These are phyloP conservation scores for Diplogelasinospora grovesii DNA, from an alignment of 495 filamentous ascomycete species.

Conservation along the genomic window DNA sequence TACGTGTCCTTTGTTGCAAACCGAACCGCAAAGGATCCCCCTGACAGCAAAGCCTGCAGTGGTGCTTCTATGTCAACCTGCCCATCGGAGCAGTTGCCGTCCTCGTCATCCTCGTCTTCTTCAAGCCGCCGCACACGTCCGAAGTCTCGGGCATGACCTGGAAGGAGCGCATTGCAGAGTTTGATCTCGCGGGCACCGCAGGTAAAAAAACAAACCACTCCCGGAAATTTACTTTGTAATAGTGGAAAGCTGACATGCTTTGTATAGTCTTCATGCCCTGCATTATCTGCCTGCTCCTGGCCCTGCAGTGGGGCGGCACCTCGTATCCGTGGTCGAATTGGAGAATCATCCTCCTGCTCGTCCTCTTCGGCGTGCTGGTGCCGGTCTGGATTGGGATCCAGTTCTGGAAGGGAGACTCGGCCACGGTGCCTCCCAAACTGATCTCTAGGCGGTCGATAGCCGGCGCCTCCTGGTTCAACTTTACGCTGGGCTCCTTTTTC, in stretches of 20 bases:
- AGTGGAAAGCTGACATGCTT: constrained; percentile 33
- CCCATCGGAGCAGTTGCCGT: constrained; percentile 26
- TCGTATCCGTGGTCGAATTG: constrained; percentile 48
- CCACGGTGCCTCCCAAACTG: too few species aligned
- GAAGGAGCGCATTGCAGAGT: constrained; percentile 7
- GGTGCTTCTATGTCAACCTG: constrained; percentile 42
- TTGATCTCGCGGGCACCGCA: constrained; percentile 12
- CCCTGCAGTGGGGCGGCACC: constrained; percentile 52
- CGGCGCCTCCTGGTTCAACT: constrained; percentile 38
- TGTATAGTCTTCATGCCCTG: constrained; percentile 42
- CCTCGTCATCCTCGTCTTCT: constrained; percentile 25
- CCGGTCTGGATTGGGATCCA: constrained; percentile 31
- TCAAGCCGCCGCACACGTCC: constrained; percentile 31
- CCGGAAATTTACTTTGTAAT: too few species aligned
- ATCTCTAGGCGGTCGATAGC: too few species aligned
- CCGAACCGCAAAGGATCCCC: too few species aligned
- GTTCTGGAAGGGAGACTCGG: too few species aligned
- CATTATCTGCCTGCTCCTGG: constrained; percentile 51
- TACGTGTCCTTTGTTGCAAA: too few species aligned
- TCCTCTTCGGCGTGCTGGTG: constrained; percentile 34
- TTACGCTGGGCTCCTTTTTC: too few species aligned
- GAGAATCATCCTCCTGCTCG: constrained; percentile 46
- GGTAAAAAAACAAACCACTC: too few species aligned
- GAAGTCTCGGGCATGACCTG: constrained; percentile 8
- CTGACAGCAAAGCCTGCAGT: too few species aligned